Evolutionary conservation across 202 grass and related monocot genomes (phyloP).

Genomic region (Setaria viridis): DNA sequence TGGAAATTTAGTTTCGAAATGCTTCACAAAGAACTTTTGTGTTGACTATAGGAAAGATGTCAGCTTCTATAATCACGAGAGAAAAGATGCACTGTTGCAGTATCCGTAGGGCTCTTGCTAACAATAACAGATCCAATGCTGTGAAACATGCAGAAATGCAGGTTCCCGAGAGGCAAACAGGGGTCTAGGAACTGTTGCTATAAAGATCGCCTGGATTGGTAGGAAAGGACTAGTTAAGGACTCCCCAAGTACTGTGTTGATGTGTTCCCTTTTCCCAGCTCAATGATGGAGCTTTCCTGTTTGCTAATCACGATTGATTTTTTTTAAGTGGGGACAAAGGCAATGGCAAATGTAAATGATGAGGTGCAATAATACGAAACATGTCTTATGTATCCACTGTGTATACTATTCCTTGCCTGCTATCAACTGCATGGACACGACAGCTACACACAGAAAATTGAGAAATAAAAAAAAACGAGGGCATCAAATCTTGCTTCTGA

Average conservation of each 20-base stretch:
- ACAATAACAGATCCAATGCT: constrained; percentile 35
- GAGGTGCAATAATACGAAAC: constrained; percentile 37
- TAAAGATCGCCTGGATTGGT: background rate
- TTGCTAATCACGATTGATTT: constrained; percentile 14
- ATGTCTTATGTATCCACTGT: constrained; percentile 28
- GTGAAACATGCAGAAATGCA: constrained; percentile 33
- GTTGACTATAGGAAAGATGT: background rate
- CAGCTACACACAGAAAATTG: constrained; percentile 12
- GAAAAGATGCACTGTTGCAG: background rate
- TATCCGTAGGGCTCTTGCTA: constrained; percentile 21
- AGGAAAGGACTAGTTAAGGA: constrained; percentile 22
- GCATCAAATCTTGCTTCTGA: constrained; percentile 15
- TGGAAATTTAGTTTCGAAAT: background rate
- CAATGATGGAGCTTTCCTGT: constrained; percentile 37
- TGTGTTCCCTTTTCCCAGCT: constrained; percentile 1
- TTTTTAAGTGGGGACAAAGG: background rate
- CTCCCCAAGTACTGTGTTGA: background rate
- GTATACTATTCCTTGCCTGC: constrained; percentile 37
- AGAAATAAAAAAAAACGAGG: background rate
- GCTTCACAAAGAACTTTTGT: background rate
- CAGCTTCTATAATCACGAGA: background rate
- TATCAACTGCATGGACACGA: constrained; percentile 14
- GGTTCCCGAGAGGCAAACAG: constrained; percentile 17
- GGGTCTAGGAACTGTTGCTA: constrained; percentile 9
- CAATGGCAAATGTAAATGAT: constrained; percentile 20